Conservation (phyloP, 2,329 filamentous ascomycete genomes). For the Ploettnerulaceae sp. region DNA sequence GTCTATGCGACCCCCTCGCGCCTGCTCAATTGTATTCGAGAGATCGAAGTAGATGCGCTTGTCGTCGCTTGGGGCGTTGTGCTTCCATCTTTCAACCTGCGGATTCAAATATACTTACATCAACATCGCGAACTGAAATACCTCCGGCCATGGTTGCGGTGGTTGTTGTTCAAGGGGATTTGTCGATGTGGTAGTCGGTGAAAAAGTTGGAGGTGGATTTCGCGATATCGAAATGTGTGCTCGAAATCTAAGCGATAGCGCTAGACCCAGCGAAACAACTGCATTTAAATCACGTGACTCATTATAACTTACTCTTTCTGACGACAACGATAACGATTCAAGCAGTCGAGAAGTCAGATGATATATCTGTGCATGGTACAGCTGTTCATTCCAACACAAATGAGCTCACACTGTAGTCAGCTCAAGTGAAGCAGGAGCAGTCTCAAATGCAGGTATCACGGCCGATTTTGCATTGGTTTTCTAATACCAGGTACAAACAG, state of each 20-base stretch:
- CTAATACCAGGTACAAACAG: too few species aligned
- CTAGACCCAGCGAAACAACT: not conserved
- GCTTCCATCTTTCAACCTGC: slow-evolving; percentile 19
- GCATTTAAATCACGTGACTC: not conserved
- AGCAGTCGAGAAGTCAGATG: too few species aligned
- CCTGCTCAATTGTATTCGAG: slow-evolving; percentile 50
- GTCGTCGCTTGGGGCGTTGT: slow-evolving; percentile 17
- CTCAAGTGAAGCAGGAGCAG: too few species aligned
- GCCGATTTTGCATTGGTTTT: too few species aligned
- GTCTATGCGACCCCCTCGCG: slow-evolving; percentile 67
- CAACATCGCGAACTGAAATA: slow-evolving; percentile 79
- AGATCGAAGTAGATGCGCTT: slow-evolving; percentile 19
- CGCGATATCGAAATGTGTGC: slow-evolving; percentile 6
- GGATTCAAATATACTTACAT: slow-evolving; percentile 54
- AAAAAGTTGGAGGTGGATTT: slow-evolving; percentile 10
- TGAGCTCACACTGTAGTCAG: too few species aligned
- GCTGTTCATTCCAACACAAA: too few species aligned
- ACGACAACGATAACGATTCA: too few species aligned
- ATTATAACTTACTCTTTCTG: not conserved
- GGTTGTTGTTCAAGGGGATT: slow-evolving; percentile 26
- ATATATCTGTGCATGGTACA: too few species aligned
- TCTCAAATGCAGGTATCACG: too few species aligned
- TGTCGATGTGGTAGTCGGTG: slow-evolving; percentile 13
- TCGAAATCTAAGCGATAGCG: not conserved
- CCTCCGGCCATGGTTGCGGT: slow-evolving; percentile 75